phyloP scores from a whole-genome alignment of 495 filamentous ascomycete species.

The Aspergillus bridgeri region DNA sequence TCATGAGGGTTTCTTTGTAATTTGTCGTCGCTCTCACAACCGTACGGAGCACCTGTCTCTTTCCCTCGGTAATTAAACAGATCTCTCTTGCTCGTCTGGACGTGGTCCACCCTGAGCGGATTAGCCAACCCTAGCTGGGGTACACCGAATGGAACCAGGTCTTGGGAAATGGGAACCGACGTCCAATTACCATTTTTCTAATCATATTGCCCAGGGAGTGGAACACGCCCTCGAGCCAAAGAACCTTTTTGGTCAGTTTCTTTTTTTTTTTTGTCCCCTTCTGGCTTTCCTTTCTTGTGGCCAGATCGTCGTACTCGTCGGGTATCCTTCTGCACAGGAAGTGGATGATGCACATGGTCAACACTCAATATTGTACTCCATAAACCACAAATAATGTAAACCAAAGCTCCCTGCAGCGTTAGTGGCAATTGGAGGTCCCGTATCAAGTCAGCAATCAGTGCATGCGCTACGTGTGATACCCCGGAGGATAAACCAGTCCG shows the following conservation, averaged over 20 bases:
- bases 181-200: background rate
- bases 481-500: background rate
- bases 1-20: no score
- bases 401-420: background rate
- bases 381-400: background rate
- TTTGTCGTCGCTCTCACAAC: no score
- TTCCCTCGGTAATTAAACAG: background rate
- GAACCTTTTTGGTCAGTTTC: background rate
- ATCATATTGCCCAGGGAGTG: background rate
- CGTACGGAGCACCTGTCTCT: no score
- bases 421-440: background rate
- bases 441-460: background rate
- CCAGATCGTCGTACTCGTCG: background rate
- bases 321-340: background rate
- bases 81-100: background rate
- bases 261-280: constrained; percentile 1
- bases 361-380: background rate
- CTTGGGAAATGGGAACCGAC: background rate
- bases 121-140: background rate
- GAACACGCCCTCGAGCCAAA: background rate
- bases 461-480: background rate
- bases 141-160: background rate
- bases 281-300: background rate
- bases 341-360: background rate
- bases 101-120: background rate